These are phyloP conservation scores for Magnaporthales sp. DNA, from an alignment of 2,329 filamentous ascomycete genomes.

Conservation along the genomic window DNA sequence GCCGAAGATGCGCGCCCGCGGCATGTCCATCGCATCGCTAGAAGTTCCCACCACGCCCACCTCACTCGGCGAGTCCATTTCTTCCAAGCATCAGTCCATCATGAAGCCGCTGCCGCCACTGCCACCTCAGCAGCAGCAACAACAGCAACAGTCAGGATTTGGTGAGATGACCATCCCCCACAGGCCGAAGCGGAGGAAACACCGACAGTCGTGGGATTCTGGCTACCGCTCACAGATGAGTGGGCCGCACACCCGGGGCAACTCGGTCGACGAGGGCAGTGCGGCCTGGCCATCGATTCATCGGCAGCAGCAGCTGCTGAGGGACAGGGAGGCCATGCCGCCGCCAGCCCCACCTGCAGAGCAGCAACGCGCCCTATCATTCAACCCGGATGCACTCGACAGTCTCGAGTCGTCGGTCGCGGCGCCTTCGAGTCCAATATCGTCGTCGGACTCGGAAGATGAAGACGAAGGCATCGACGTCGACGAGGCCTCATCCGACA, in stretches of 20 bases:
- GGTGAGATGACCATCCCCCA: not conserved
- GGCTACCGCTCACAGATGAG: constrained; percentile 3
- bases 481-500: constrained; percentile 6
- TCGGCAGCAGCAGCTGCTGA: not conserved
- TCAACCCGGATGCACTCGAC: not conserved
- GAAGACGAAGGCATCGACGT: not conserved
- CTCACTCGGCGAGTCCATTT: not conserved
- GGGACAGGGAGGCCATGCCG: constrained; percentile 1
- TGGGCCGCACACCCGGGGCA: constrained; percentile 4
- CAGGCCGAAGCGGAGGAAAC: constrained; percentile 1
- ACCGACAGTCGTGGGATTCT: constrained; percentile 5
- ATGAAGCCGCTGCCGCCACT: not conserved
- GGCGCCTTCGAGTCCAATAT: not conserved
- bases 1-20: not conserved
- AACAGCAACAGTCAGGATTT: not conserved
- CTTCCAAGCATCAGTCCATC: not conserved
- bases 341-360: not conserved
- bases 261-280: not conserved
- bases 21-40: not conserved
- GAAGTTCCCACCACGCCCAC: not conserved
- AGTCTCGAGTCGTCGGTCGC: not conserved
- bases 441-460: not conserved
- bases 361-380: not conserved
- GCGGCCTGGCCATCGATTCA: not conserved
- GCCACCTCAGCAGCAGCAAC: not conserved